These are phyloP conservation scores for Scorias spongiosa DNA, from an alignment of 2,329 filamentous ascomycete genomes.

Conservation along the genomic window DNA sequence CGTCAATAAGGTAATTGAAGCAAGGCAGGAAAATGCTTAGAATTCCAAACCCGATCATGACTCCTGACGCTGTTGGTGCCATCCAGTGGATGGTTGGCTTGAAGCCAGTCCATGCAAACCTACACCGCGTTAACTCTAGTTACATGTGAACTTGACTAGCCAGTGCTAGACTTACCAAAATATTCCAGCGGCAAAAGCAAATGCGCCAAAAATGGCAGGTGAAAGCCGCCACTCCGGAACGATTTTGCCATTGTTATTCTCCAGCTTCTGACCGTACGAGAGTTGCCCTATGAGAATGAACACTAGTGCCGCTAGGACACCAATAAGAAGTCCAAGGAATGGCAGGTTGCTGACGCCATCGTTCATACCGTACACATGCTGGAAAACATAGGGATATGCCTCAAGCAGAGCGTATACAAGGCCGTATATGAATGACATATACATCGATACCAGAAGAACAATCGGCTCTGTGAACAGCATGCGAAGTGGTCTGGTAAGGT, in stretches of 20 bases:
- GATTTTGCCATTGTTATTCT: constrained; percentile 15
- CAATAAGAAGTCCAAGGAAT: background rate
- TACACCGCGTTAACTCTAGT: no score
- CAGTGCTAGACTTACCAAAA: no score
- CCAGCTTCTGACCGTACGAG: constrained; percentile 3
- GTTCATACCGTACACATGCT: constrained; percentile 21
- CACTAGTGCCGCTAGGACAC: background rate
- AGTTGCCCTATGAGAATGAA: constrained; percentile 1
- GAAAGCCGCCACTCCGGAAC: constrained; percentile 22
- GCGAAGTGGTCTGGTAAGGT: constrained; percentile 26
- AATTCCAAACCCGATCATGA: background rate
- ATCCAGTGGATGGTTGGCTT: background rate
- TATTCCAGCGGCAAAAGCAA: no score
- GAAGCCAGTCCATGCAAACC: no score
- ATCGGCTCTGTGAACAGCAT: background rate
- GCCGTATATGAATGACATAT: background rate
- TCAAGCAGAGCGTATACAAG: background rate
- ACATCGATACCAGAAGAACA: background rate
- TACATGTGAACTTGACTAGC: no score
- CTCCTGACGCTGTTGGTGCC: background rate
- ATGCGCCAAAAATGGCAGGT: background rate
- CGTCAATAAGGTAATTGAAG: background rate
- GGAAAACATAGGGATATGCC: background rate
- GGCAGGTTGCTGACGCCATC: background rate
- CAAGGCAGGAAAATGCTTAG: background rate